Percentiles rank a stretch among this genome's conserved stretches.
These are phyloP conservation scores for Avicennia marina DNA, from an alignment of 257 asterid genomes.

Conservation along the genomic window DNA sequence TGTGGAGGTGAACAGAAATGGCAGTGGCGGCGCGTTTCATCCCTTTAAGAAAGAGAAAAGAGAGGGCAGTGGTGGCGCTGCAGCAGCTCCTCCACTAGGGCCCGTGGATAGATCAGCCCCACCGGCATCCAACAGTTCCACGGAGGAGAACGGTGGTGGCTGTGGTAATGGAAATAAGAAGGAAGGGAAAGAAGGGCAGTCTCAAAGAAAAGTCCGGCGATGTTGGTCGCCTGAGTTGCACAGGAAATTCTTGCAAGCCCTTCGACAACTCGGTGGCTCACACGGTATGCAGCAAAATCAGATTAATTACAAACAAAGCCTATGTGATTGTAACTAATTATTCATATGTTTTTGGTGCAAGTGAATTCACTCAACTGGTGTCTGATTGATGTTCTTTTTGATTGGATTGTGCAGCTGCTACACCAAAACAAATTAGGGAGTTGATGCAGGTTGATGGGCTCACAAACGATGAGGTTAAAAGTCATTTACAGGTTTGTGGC, in stretches of 20 bases:
- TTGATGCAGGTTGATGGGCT: conserved; percentile 72
- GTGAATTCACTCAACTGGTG: neutral
- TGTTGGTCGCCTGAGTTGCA: conserved; percentile 73
- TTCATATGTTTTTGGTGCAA: neutral
- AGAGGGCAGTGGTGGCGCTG: neutral
- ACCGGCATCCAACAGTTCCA: conserved; percentile 34
- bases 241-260: conserved; percentile 54
- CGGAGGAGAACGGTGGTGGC: conserved; percentile 35
- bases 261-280: conserved; percentile 62
- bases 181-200: conserved; percentile 39
- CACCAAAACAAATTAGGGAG: conserved; percentile 69
- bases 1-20: conserved; percentile 39
- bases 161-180: conserved; percentile 28
- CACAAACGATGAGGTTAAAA: conserved; percentile 67
- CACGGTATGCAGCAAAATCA: conserved; percentile 53
- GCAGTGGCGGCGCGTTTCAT: conserved; percentile 47
- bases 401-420: conserved; percentile 39
- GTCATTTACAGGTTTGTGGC: conserved; percentile 60
- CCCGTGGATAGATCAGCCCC: neutral
- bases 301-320: too few species aligned
- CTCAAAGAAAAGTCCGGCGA: conserved; percentile 48
- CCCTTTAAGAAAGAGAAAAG: conserved; percentile 42
- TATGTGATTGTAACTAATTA: too few species aligned
- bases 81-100: neutral
- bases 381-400: neutral